A percentile compares a stretch with the other conserved stretches of the same genome.
Evolutionary conservation across 192 early-diverging fungal species (phyloP).

Genomic region (Entomortierella chlamydospora): DNA sequence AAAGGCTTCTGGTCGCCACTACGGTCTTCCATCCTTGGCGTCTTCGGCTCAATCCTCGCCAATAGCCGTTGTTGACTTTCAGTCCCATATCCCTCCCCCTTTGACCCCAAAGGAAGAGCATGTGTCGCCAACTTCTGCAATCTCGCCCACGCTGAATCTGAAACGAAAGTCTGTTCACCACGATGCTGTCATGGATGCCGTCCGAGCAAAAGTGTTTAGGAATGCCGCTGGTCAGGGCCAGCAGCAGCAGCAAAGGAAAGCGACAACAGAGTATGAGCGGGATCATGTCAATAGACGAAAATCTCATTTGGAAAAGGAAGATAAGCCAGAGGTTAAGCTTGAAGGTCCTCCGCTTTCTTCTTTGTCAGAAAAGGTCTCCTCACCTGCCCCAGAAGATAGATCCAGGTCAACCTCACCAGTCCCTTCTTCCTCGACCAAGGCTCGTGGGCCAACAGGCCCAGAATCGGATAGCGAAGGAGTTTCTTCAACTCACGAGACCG

Average conservation of each 20-base stretch:
- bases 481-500: neutral
- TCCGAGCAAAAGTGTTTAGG: conserved; percentile 53
- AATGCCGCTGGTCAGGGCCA: conserved; percentile 47
- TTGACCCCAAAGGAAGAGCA: conserved; percentile 49
- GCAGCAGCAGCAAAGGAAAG: conserved; percentile 37
- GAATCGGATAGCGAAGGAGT: neutral
- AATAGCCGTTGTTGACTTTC: conserved; percentile 26
- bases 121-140: conserved; percentile 41
- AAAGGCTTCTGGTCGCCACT: conserved; percentile 28
- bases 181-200: conserved; percentile 60
- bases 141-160: conserved; percentile 31
- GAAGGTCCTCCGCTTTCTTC: conserved; percentile 14
- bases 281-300: conserved; percentile 19
- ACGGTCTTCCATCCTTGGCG: conserved; percentile 19
- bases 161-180: conserved; percentile 56
- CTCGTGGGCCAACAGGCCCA: neutral
- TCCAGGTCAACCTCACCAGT: conserved; percentile 5
- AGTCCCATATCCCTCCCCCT: conserved; percentile 50
- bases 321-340: conserved; percentile 14
- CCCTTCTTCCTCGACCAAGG: neutral
- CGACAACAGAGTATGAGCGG: conserved; percentile 4
- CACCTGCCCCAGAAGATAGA: neutral
- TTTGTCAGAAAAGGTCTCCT: neutral
- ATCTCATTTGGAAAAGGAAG: conserved; percentile 18
- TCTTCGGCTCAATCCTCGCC: conserved; percentile 47